Percentiles rank a stretch among this genome's conserved stretches.
Evolutionary conservation across 2,329 filamentous ascomycete genomes (phyloP).

Genomic region (Sclerotinia spermophila): DNA sequence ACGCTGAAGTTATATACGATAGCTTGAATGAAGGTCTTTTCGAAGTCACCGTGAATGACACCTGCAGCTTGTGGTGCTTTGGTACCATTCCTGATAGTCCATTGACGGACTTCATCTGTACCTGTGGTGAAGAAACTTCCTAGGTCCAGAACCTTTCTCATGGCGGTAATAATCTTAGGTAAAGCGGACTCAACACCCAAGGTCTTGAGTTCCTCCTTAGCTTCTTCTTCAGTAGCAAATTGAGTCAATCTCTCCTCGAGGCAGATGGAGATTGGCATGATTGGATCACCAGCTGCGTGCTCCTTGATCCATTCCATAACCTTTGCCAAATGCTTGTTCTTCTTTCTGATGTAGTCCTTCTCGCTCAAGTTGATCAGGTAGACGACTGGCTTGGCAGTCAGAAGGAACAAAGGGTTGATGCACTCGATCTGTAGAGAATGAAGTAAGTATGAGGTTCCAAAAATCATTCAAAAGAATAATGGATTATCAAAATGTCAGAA

Average conservation of each 20-base stretch:
- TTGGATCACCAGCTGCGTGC: constrained; percentile 79
- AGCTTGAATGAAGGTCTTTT: constrained; percentile 98
- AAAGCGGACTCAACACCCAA: constrained; percentile 82
- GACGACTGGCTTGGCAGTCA: constrained; percentile 95
- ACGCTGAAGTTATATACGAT: constrained; percentile 86
- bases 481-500: constrained; percentile 33
- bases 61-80: constrained; percentile 97
- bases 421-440: constrained; percentile 70
- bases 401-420: constrained; percentile 93
- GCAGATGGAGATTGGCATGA: constrained; percentile 88
- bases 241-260: constrained; percentile 89
- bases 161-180: constrained; percentile 86
- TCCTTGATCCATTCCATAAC: constrained; percentile 95
- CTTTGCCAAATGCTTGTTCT: constrained; percentile 97
- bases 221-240: constrained; percentile 74
- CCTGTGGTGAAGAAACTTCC: constrained; percentile 97
- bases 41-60: constrained; percentile 97
- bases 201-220: constrained; percentile 81
- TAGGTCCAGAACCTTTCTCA: constrained; percentile 88
- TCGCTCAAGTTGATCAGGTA: constrained; percentile 97
- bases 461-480: neutral
- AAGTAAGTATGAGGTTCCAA: constrained; percentile 23
- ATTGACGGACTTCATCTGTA: constrained; percentile 93
- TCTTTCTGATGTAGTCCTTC: constrained; percentile 95
- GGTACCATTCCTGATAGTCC: constrained; percentile 92